Percentiles rank a stretch among this genome's conserved stretches.
These are phyloP conservation scores for Passalora sequoiae DNA, from an alignment of 2,329 filamentous ascomycete species.

Conservation along the genomic window DNA sequence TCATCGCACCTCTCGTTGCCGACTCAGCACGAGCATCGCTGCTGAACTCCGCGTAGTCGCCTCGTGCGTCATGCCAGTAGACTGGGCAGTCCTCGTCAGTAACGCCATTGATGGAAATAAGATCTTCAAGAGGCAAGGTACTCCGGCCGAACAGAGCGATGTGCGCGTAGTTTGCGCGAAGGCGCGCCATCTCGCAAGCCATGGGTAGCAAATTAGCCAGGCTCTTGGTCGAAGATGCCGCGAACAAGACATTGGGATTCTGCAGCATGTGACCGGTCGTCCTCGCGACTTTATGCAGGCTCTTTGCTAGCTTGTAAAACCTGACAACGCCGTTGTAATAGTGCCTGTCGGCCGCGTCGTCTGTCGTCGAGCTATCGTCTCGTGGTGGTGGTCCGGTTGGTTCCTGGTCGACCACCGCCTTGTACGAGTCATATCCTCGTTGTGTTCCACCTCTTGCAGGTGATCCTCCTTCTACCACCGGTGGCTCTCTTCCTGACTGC, in stretches of 20 bases:
- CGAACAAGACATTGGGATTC: conserved; percentile 74
- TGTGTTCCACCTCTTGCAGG: not conserved
- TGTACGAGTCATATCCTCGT: conserved; percentile 6
- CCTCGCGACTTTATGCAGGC: conserved; percentile 56
- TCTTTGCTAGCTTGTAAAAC: conserved; percentile 60
- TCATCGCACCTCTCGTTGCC: conserved; percentile 60
- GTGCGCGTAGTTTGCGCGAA: conserved; percentile 70
- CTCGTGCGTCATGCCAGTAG: conserved; percentile 66
- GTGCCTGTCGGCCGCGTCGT: conserved; percentile 30
- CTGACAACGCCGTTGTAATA: conserved; percentile 66
- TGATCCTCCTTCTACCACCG: too few species aligned
- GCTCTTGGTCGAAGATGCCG: conserved; percentile 68
- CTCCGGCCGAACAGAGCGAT: conserved; percentile 72
- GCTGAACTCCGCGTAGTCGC: conserved; percentile 66
- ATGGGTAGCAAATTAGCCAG: conserved; percentile 69
- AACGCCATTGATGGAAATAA: conserved; percentile 76
- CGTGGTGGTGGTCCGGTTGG: conserved; percentile 24
- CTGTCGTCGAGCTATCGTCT: conserved; percentile 15
- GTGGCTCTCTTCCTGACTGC: not conserved
- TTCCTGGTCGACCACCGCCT: conserved; percentile 14
- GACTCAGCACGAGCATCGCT: conserved; percentile 64
- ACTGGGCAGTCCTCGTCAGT: conserved; percentile 59
- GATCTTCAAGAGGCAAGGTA: conserved; percentile 61
- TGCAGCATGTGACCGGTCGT: conserved; percentile 48
- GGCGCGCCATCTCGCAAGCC: conserved; percentile 76